Conservation (phyloP, 768 basidiomycete species). For the Russula compacta region DNA sequence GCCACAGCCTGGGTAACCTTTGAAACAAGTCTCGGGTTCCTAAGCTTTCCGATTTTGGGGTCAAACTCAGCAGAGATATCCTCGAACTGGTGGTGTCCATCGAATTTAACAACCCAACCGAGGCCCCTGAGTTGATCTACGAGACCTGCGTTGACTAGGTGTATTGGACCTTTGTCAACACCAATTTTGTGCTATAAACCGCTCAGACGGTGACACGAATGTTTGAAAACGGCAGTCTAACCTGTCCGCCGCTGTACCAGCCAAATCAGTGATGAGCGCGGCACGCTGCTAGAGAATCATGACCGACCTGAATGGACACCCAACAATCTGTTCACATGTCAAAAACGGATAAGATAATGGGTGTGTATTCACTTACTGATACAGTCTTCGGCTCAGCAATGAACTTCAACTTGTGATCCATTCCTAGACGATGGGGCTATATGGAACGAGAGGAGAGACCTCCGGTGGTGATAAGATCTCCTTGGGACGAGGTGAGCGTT, state of each 20-base stretch:
- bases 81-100: conserved; percentile 86
- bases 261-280: neutral
- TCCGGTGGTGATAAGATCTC: neutral
- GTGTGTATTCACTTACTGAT: conserved; percentile 39
- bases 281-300: neutral
- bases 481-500: neutral
- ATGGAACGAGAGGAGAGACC: neutral
- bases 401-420: conserved; percentile 31
- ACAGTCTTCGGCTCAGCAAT: conserved; percentile 63
- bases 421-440: neutral
- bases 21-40: conserved; percentile 84
- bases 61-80: conserved; percentile 54
- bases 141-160: conserved; percentile 82
- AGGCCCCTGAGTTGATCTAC: conserved; percentile 63
- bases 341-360: conserved; percentile 1
- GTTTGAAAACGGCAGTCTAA: conserved; percentile 27
- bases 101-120: conserved; percentile 85
- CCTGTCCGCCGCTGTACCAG: conserved; percentile 53
- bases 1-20: conserved; percentile 74
- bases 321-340: conserved; percentile 57
- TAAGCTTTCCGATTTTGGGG: conserved; percentile 80
- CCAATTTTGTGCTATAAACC: conserved; percentile 56
- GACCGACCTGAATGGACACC: conserved; percentile 89
- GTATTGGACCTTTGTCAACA: conserved; percentile 83
- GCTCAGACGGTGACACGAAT: conserved; percentile 9